Evolutionary conservation across 202 grass and related monocot genomes (phyloP), one percentile per base, ranked within the genome.

Genomic region (Dendrocalamus latiflorus): DNA sequence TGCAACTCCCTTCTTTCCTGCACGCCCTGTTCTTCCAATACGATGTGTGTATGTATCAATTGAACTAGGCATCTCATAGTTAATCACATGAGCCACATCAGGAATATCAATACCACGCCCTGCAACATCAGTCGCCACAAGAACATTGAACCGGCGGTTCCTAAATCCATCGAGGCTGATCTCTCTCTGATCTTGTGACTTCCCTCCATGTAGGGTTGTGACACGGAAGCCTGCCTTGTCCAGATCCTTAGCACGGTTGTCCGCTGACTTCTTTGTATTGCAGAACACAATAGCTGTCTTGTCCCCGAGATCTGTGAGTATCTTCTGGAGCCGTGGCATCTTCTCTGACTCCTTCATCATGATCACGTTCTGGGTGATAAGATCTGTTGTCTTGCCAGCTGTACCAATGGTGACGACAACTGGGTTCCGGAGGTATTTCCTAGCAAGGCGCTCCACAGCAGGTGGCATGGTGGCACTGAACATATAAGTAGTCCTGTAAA

Each of bases 31-130:
- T 68, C 95, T 87, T 74, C 95, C 95, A 77, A 94, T 98, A 56
- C 95, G 90, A 88, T 98, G 95, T 38, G 92, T 98, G 67, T 98
- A 98, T 82, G 91, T 94, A 69, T 98, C 92, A 49, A 98, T 37
- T 74, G 89, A 89, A 58, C 53, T 77, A 56, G 95, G 90, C 88
- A 98, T 91, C 82, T 98, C 92, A 88, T 93, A 98, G 67, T 98
- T 98, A 66, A 94, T 98, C 21, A 94, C 93, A 81, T 97, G 90
- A 38, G 95, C 95, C 65, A 94, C 92, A 82, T 97, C 95, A 79
- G 95, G 95, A 83, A 98, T 98, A 79, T 98, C 95, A 84, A 98
- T 98, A 83, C 95, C 95, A 93, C 95, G 92, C 25, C 92, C 95
- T 37, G 90, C 92, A 76, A 98, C 95, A 48, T 98, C 95, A 79